A percentile compares a stretch with the other conserved stretches of the same genome.
Conservation (phyloP, 331 rosid species). For the Phaseolus coccineus region DNA sequence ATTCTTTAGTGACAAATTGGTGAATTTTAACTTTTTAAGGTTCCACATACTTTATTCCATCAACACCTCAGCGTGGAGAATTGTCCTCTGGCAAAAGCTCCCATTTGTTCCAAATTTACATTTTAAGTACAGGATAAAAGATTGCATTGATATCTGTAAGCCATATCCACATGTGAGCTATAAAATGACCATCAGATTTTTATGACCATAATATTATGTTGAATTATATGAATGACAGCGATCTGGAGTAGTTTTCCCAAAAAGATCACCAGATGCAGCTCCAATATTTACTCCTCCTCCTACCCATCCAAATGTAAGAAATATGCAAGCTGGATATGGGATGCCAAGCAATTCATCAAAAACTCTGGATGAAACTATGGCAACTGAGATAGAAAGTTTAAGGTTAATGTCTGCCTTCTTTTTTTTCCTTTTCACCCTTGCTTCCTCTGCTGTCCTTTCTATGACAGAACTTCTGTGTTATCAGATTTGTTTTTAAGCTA, state of each 20-base stretch:
- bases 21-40: slow-evolving; percentile 6
- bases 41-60: not conserved
- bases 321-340: slow-evolving; percentile 81
- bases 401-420: slow-evolving; percentile 56
- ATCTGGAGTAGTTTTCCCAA: slow-evolving; percentile 87
- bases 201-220: slow-evolving; percentile 38
- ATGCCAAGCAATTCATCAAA: slow-evolving; percentile 89
- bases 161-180: slow-evolving; percentile 7
- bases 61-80: not conserved
- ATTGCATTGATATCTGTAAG: slow-evolving; percentile 23
- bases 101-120: not conserved
- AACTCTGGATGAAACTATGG: slow-evolving; percentile 99
- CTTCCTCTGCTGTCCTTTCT: slow-evolving; percentile 33
- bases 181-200: slow-evolving; percentile 9
- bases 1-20: slow-evolving; percentile 16
- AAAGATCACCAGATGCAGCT: slow-evolving; percentile 76
- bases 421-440: slow-evolving; percentile 20
- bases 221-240: slow-evolving; percentile 69
- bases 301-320: slow-evolving; percentile 56
- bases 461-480: not conserved
- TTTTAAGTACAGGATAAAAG: not conserved
- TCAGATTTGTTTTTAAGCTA: slow-evolving; percentile 25
- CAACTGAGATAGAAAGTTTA: slow-evolving; percentile 82
- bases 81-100: not conserved
- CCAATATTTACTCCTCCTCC: slow-evolving; percentile 92